Base-by-base conservation (phyloP, 108 stramenopile genomes). In the Stephanodiscus minutulus region DNA sequence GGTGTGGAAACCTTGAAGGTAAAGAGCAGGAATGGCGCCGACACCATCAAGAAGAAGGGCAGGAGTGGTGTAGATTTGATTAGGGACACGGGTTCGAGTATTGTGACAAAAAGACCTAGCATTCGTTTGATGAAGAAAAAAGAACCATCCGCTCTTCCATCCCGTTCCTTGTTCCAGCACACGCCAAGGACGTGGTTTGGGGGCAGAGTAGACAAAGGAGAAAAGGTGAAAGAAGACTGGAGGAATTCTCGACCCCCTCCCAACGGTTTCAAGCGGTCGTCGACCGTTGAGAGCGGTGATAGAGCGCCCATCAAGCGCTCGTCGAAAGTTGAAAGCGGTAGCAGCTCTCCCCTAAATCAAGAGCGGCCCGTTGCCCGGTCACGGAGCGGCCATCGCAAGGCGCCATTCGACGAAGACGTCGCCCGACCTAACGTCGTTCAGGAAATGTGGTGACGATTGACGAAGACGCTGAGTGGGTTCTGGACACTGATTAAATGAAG, bases 151-250 rank as follows among this genome's bases (percentile, higher is more conserved):
- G 41, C 24, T 5, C 31, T 61, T 13, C 61, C 61, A 0, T 21
- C 37, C 24, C 61, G 61, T 25, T 61, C 61, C 11, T 22, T 61
- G 27, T 61, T 61, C 31, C 61, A 29, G 3, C 61, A 61, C 29
- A 29, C 35, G 61, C 61, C 61, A 15, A 29, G 61, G 61, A 61
- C 61, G 12, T 61, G 61, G 61, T 44, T 61, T 20, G 61, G 61
- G 24, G 43, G 33, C 37, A 61, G 37, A 33, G n/a, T 36, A 3
- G 61, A 61, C 12, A 61, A 61, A 17, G 43, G 31, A 25, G 61
- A 47, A 17, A 63, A 63, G 61, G 39, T 43, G 5, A 43, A 37
- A n/a, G 61, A 63, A n/a, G 61, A 63, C n/a, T 63, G 39, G 39
- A 63, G 39, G 13, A 63, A 55, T 21, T 21, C 54, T 0, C 54